Evolutionary conservation across 345 rosid species (phyloP).

Genomic region (Erucastrum elatum): DNA sequence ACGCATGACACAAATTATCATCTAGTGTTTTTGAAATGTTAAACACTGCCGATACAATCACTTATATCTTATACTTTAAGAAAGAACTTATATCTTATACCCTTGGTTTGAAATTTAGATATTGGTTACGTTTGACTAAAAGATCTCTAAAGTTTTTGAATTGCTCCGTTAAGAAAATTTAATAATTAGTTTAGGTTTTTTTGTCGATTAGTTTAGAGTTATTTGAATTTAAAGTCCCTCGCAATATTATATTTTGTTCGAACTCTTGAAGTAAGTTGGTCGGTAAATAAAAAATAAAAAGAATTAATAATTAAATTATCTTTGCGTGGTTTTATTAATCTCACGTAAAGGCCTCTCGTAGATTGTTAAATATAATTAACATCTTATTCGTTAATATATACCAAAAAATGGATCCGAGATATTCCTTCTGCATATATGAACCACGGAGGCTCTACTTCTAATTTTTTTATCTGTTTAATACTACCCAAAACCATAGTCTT

Average conservation of each 20-base stretch:
- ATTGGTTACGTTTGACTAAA: neutral
- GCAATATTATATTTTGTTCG: slow-evolving; percentile 17
- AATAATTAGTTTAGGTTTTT: neutral
- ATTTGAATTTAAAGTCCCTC: neutral
- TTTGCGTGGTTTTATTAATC: slow-evolving; percentile 13
- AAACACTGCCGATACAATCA: no score
- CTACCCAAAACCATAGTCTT: slow-evolving; percentile 18
- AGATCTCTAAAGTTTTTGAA: slow-evolving; percentile 8
- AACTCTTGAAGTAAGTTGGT: slow-evolving; percentile 40
- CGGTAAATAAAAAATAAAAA: neutral
- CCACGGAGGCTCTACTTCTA: slow-evolving; percentile 45
- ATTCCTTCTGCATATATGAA: slow-evolving; percentile 45
- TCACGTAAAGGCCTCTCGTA: slow-evolving; percentile 28
- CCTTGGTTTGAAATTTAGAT: slow-evolving; percentile 7
- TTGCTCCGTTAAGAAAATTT: neutral
- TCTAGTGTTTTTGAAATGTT: no score
- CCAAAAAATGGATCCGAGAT: slow-evolving; percentile 37
- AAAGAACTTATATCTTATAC: no score
- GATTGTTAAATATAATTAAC: slow-evolving; percentile 11
- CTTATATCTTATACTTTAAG: no score
- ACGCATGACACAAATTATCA: no score
- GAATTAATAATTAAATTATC: slow-evolving; percentile 4
- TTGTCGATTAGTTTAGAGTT: neutral
- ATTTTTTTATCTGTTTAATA: slow-evolving; percentile 19
- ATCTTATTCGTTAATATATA: slow-evolving; percentile 36